Conservation (phyloP, 768 basidiomycete species). For the Mycena crocata region DNA sequence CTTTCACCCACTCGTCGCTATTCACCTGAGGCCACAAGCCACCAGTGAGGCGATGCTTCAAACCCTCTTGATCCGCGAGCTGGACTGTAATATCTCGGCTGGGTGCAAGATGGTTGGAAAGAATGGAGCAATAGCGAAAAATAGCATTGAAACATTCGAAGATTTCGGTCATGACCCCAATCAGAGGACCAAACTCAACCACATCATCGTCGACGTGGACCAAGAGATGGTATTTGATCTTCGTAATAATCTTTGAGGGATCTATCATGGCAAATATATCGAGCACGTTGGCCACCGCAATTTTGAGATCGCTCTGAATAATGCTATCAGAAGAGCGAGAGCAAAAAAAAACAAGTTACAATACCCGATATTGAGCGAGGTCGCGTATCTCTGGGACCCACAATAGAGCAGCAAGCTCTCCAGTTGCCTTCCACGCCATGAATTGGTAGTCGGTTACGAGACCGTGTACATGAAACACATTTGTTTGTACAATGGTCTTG, state of each 20-base stretch:
- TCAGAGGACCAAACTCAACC: background rate
- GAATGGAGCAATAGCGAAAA: background rate
- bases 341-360: constrained; percentile 1
- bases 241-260: constrained; percentile 29
- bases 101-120: constrained; percentile 7
- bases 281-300: constrained; percentile 33
- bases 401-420: constrained; percentile 49
- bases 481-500: too few relatives aligned
- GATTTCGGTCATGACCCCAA: background rate
- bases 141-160: constrained; percentile 3
- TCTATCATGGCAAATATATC: constrained; percentile 28
- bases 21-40: background rate
- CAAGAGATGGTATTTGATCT: constrained; percentile 33
- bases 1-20: background rate
- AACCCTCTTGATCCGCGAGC: background rate
- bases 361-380: constrained; percentile 47
- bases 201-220: background rate
- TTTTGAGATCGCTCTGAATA: constrained; percentile 16
- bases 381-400: constrained; percentile 56
- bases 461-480: constrained; percentile 50
- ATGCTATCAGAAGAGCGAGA: background rate
- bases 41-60: background rate
- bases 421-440: constrained; percentile 45
- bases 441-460: constrained; percentile 41
- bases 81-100: constrained; percentile 4